These are phyloP conservation scores for Hordeum pubiflorum DNA, from an alignment of 202 grass and related monocot genomes.

Conservation along the genomic window DNA sequence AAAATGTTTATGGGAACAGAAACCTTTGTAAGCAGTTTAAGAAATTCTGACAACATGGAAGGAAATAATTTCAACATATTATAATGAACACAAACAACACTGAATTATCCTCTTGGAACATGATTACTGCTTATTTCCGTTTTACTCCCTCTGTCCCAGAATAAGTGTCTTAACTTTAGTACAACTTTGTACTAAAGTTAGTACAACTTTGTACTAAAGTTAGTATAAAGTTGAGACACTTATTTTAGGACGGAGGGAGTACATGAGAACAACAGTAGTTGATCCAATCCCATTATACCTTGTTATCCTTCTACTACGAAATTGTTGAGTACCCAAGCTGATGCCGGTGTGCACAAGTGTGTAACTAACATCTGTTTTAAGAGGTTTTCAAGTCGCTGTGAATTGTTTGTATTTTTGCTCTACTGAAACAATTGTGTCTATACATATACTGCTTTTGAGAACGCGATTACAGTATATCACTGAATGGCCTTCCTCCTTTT, in stretches of 20 bases:
- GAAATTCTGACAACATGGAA: neutral
- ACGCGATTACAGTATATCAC: too few species aligned
- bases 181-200: too few species aligned
- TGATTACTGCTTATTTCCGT: neutral
- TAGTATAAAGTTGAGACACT: too few species aligned
- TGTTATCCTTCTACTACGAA: neutral
- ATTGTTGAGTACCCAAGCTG: neutral
- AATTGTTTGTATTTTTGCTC: too few species aligned
- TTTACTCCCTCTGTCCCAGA: neutral
- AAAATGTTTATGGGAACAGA: neutral
- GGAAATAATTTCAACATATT: neutral
- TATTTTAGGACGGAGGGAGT: too few species aligned
- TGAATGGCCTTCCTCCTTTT: neutral
- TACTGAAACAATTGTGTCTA: too few species aligned
- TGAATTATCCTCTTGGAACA: neutral
- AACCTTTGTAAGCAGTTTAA: neutral
- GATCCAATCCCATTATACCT: neutral
- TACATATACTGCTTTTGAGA: too few species aligned
- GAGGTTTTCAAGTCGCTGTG: too few species aligned
- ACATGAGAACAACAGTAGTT: neutral
- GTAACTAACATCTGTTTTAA: neutral
- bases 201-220: too few species aligned
- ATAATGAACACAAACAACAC: neutral
- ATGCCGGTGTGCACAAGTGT: constrained; percentile 1
- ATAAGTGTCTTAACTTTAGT: too few species aligned